A percentile compares a stretch with the other conserved stretches of the same genome.
Evolutionary conservation across 2,329 filamentous ascomycete genomes (phyloP).

Genomic region (Arthrobotrys conoides): DNA sequence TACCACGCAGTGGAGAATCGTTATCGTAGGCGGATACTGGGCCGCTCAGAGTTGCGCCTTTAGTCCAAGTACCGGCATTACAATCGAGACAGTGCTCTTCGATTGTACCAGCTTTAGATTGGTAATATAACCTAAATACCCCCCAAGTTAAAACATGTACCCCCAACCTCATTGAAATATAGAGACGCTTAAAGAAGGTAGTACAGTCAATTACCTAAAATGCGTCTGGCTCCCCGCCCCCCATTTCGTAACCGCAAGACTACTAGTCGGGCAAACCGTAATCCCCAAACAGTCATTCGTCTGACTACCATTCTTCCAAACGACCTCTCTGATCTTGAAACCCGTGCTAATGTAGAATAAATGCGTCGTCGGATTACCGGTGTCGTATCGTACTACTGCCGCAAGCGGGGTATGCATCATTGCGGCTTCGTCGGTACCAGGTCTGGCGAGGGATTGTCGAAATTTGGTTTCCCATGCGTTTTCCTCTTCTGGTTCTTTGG

Average conservation of each 20-base stretch:
- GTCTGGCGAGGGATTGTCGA: conserved; percentile 14
- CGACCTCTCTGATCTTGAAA: conserved; percentile 20
- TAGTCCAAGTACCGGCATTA: conserved; percentile 7
- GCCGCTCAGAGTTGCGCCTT: conserved; percentile 15
- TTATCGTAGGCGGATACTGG: background rate
- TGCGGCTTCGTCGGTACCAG: conserved; percentile 20
- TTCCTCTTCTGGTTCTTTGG: background rate
- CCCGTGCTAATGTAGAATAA: conserved; percentile 25
- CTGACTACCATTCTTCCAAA: conserved; percentile 20
- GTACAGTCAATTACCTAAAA: conserved; percentile 15
- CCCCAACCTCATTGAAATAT: background rate
- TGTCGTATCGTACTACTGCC: conserved; percentile 24
- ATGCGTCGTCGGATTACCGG: conserved; percentile 20
- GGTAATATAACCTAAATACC: conserved; percentile 21
- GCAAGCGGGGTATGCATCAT: conserved; percentile 40
- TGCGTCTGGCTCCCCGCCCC: conserved; percentile 24
- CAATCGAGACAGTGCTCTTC: conserved; percentile 31
- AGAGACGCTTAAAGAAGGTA: background rate
- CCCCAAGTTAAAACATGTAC: background rate
- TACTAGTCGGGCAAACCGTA: conserved; percentile 21
- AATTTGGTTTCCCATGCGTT: conserved; percentile 18
- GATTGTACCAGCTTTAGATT: conserved; percentile 12
- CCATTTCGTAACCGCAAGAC: conserved; percentile 23
- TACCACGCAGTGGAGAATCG: conserved; percentile 12
- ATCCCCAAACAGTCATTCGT: conserved; percentile 27